Evolutionary conservation across 129 eudicot species (phyloP).

Genomic region (Saussurea involucrata): DNA sequence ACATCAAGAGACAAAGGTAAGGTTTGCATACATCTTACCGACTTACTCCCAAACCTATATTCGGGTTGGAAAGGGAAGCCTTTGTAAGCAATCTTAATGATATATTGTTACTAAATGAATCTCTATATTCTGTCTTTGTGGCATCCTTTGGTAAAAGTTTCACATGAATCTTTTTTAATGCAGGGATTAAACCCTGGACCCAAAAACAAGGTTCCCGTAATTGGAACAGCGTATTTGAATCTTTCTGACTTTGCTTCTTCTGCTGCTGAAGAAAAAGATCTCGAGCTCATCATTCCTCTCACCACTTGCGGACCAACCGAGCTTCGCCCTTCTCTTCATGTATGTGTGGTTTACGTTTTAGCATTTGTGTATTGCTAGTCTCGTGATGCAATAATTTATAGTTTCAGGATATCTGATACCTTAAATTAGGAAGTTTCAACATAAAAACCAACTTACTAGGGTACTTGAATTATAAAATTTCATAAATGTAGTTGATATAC

Average conservation of each 20-base stretch:
- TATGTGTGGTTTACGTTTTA: constrained; percentile 30
- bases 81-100: neutral
- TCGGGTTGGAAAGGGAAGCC: neutral
- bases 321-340: constrained; percentile 52
- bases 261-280: constrained; percentile 52
- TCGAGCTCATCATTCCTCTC: constrained; percentile 68
- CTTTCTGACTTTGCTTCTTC: constrained; percentile 77
- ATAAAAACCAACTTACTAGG: neutral
- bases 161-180: constrained; percentile 1
- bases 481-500: neutral
- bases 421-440: neutral
- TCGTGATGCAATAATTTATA: neutral
- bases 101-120: neutral
- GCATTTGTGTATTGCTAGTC: neutral
- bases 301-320: constrained; percentile 43
- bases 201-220: constrained; percentile 52
- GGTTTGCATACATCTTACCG: too few species aligned
- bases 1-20: too few species aligned
- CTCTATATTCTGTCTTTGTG: neutral
- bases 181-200: constrained; percentile 65
- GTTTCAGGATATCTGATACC: neutral
- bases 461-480: neutral
- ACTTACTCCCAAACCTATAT: neutral
- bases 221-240: constrained; percentile 72
- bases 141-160: neutral